phyloP scores from a whole-genome alignment of 805 yeast species.

The Saturnispora sekii region DNA sequence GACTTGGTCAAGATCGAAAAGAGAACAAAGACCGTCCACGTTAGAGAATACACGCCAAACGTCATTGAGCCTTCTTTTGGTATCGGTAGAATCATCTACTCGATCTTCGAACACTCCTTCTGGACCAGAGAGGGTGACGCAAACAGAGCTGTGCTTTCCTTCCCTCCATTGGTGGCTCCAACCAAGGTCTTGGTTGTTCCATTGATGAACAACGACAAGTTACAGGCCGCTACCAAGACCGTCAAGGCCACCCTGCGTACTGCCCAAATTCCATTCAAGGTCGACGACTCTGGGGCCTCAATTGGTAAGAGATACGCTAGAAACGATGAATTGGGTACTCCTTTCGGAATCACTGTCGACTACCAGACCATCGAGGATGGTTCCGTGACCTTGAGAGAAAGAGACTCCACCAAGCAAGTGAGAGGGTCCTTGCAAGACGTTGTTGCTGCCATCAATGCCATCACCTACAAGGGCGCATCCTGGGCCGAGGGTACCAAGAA shows the following conservation, averaged over 20 bases:
- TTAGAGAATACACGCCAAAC: conserved; percentile 92
- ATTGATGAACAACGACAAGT: conserved; percentile 71
- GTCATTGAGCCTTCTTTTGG: conserved; percentile 99
- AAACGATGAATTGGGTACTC: conserved; percentile 97
- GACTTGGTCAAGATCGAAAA: conserved; percentile 67
- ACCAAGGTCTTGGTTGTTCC: conserved; percentile 95
- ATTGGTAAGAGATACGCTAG: conserved; percentile 98
- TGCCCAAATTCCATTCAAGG: conserved; percentile 85
- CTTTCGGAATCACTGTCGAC: conserved; percentile 95
- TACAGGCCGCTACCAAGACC: conserved; percentile 63
- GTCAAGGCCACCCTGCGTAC: conserved; percentile 65
- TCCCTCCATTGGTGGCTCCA: conserved; percentile 95
- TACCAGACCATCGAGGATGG: conserved; percentile 84
- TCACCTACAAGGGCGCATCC: conserved; percentile 62
- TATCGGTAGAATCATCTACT: conserved; percentile 92
- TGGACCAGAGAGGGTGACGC: conserved; percentile 90
- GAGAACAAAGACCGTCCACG: conserved; percentile 74
- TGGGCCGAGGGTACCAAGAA: conserved; percentile 83
- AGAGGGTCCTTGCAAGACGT: conserved; percentile 79
- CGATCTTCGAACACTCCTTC: conserved; percentile 88
- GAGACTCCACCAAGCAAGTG: conserved; percentile 94
- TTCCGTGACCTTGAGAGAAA: conserved; percentile 90
- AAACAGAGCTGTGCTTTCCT: conserved; percentile 74
- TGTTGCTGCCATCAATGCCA: conserved; percentile 57
- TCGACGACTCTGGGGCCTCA: conserved; percentile 94